phyloP scores from a whole-genome alignment of 768 basidiomycete genomes.

The Tricholoma flavovirens region DNA sequence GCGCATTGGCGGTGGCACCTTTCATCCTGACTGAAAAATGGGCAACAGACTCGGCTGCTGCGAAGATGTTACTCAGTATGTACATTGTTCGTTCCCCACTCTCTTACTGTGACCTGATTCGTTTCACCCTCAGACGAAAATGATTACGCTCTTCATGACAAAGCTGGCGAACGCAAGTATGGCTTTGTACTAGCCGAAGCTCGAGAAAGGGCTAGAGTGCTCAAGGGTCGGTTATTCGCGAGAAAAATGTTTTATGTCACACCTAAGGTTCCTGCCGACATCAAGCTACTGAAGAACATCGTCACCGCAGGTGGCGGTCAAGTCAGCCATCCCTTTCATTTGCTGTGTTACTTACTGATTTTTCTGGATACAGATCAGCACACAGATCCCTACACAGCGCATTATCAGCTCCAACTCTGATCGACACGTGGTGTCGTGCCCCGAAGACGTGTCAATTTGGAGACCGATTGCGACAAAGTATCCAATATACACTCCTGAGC shows the following conservation, averaged over 20 bases:
- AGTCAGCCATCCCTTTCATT: slow-evolving; percentile 31
- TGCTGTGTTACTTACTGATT: background rate
- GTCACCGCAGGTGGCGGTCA: slow-evolving; percentile 67
- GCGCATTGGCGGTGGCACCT: slow-evolving; percentile 60
- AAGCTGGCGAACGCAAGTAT: slow-evolving; percentile 59
- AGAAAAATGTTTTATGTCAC: slow-evolving; percentile 75
- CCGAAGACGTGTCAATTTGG: slow-evolving; percentile 64
- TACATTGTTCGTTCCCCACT: slow-evolving; percentile 7
- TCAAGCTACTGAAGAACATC: slow-evolving; percentile 61
- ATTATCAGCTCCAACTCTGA: slow-evolving; percentile 44
- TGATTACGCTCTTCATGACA: slow-evolving; percentile 55
- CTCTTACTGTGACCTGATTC: background rate
- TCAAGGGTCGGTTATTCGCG: slow-evolving; percentile 51
- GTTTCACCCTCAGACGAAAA: slow-evolving; percentile 46
- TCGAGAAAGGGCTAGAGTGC: slow-evolving; percentile 49
- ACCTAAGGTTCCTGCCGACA: slow-evolving; percentile 51
- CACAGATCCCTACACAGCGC: slow-evolving; percentile 48
- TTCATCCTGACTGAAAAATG: slow-evolving; percentile 63
- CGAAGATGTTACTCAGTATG: slow-evolving; percentile 60
- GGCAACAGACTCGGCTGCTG: slow-evolving; percentile 55
- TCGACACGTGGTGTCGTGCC: slow-evolving; percentile 61
- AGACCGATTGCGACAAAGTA: slow-evolving; percentile 44
- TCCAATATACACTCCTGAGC: slow-evolving; percentile 63
- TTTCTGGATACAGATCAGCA: slow-evolving; percentile 30
- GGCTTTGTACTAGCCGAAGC: slow-evolving; percentile 58